Base-by-base conservation (phyloP, 2,329 filamentous ascomycete species). In the Colletotrichum noveboracense region DNA sequence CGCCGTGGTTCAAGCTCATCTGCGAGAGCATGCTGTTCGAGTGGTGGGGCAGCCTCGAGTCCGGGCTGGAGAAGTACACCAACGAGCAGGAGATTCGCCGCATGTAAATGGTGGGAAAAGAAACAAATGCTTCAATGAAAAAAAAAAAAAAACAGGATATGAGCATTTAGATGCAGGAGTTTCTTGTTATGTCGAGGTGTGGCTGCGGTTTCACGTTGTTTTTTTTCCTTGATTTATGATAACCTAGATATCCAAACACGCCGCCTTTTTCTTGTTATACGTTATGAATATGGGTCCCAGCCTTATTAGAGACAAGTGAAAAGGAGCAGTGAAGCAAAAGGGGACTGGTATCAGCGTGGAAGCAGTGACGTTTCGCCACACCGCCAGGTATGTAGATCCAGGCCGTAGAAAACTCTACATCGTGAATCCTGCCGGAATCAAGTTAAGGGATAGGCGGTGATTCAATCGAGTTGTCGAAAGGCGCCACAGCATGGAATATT, bases 1-100 rank as follows among this genome's bases (percentile, higher is more conserved):
- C 97, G 1, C 97, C 97, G 2, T 99, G 97, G 97, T 99, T 99
- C 89, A 98, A 98, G 90, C 93, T 99, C 79, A 98, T 99, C 82
- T 99, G 97, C 90, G 91, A 98, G 85, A 96, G 95, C 65, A 96
- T 98, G 95, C 91, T 99, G 56, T 99, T 98, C 81, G 94, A 98
- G 85, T 99, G 97, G 97, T 99, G 97, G 97, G 89, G 93, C 82
- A 93, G 94, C 86, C 91, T 98, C 72, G 93, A 97, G 80, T 88
- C 91, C 28, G 94, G 94, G 12, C 88, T 98, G 79, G 94, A 97
- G 76, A 94, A 95, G 86, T 98, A 96, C 87, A 90, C 92, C 86
- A 93, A 95, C 83, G 96, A 98, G 89, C 92, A 93, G 83, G 89
- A 94, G 83, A 98, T 98, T 81, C 93, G 95, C 80, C 93, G 96